Evolutionary conservation across 371 early-diverging fungal genomes (phyloP).

Genomic region (Chytridium lagenaria): DNA sequence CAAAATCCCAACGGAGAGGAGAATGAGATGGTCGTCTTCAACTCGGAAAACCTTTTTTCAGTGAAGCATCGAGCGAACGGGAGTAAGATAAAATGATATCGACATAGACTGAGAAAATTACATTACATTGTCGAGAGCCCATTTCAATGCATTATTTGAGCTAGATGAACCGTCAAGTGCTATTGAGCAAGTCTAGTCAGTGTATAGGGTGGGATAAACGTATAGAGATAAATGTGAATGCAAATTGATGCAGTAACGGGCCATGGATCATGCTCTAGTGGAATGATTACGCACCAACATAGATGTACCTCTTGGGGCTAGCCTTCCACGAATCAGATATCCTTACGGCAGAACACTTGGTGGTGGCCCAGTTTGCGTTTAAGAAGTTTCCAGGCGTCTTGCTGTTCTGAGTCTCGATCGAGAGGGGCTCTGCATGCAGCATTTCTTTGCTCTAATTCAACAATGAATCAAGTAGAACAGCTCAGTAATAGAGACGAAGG

Average conservation of each 20-base stretch:
- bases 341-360: not conserved
- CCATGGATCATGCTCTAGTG: too few species aligned
- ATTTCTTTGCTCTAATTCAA: too few species aligned
- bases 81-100: too few species aligned
- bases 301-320: not conserved
- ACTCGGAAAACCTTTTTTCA: not conserved
- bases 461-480: too few species aligned
- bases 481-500: too few species aligned
- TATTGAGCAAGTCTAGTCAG: not conserved
- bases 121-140: constrained; percentile 11
- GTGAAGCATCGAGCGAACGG: too few species aligned
- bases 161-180: constrained; percentile 7
- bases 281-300: constrained; percentile 4
- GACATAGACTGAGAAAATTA: too few species aligned
- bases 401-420: too few species aligned
- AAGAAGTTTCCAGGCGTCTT: too few species aligned
- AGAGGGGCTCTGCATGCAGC: too few species aligned
- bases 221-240: too few species aligned
- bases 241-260: too few species aligned
- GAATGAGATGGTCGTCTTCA: constrained; percentile 11
- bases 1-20: not conserved
- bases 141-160: constrained; percentile 2
- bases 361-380: constrained; percentile 14
- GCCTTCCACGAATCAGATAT: not conserved
- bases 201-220: not conserved